These are phyloP conservation scores for Escallonia herrerae DNA, from an alignment of 129 eudicot genomes.

Conservation along the genomic window DNA sequence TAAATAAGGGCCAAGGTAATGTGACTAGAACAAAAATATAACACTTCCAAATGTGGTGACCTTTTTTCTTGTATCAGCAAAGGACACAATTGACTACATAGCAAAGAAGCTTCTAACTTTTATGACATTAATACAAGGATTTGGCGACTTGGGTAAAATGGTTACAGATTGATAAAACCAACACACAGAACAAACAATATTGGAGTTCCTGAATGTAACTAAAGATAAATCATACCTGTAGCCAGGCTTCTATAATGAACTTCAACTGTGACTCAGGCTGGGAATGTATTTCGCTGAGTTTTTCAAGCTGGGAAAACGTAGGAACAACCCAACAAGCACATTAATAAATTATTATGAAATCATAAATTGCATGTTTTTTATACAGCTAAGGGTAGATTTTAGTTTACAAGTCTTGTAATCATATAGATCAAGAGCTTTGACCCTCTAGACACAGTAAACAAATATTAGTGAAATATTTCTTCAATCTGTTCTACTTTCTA, in stretches of 20 bases:
- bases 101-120: too few species aligned
- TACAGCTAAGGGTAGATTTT: neutral
- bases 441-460: neutral
- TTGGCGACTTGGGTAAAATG: too few species aligned
- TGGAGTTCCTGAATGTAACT: neutral
- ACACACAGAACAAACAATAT: neutral
- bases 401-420: neutral
- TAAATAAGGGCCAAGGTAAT: too few species aligned
- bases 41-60: too few species aligned
- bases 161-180: too few species aligned
- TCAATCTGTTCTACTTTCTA: neutral
- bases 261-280: conserved; percentile 64
- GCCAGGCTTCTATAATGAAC: conserved; percentile 68
- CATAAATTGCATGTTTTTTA: neutral
- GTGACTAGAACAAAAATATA: too few species aligned
- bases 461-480: neutral
- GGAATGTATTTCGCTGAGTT: conserved; percentile 48
- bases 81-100: too few species aligned
- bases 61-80: too few species aligned
- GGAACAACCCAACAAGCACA: neutral
- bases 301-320: conserved; percentile 42
- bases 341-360: neutral
- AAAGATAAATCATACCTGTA: conserved; percentile 37
- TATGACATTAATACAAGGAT: too few species aligned
- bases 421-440: neutral